A percentile compares a stretch with the other conserved stretches of the same genome.
Conservation (phyloP, 352 stramenopile species). For the Pythium brassicae region DNA sequence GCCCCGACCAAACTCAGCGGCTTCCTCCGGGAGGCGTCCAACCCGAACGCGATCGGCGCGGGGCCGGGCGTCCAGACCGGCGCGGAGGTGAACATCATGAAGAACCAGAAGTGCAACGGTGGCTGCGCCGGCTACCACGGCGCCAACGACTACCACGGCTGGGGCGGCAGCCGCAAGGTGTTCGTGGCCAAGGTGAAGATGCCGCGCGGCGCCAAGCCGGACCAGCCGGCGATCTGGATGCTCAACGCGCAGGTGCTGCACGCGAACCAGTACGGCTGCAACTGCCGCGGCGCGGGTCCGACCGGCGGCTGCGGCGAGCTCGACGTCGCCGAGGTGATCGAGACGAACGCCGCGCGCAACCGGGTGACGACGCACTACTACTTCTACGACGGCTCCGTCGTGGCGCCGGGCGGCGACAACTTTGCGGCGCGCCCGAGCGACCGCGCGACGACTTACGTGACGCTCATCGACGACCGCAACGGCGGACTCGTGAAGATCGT, state of each 20-base stretch:
- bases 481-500: constrained; percentile 39
- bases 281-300: constrained; percentile 51
- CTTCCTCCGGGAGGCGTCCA: constrained; percentile 40
- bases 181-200: constrained; percentile 74
- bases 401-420: constrained; percentile 38
- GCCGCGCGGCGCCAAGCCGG: constrained; percentile 29
- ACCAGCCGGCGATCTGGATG: constrained; percentile 73
- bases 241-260: constrained; percentile 68
- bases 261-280: constrained; percentile 69
- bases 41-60: constrained; percentile 30
- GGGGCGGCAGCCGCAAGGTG: constrained; percentile 72
- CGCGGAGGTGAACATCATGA: constrained; percentile 79
- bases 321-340: constrained; percentile 68
- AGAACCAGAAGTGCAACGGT: constrained; percentile 38
- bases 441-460: constrained; percentile 37
- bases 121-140: constrained; percentile 68
- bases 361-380: constrained; percentile 75
- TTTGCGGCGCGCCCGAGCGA: constrained; percentile 29
- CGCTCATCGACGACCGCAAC: constrained; percentile 42
- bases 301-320: constrained; percentile 66
- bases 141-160: constrained; percentile 63
- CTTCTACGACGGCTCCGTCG: constrained; percentile 52
- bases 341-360: constrained; percentile 48
- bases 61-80: constrained; percentile 56
- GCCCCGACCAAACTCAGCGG: constrained; percentile 42